phyloP scores from a whole-genome alignment of 148 eudicot genomes.

The Persicaria tinctoria region DNA sequence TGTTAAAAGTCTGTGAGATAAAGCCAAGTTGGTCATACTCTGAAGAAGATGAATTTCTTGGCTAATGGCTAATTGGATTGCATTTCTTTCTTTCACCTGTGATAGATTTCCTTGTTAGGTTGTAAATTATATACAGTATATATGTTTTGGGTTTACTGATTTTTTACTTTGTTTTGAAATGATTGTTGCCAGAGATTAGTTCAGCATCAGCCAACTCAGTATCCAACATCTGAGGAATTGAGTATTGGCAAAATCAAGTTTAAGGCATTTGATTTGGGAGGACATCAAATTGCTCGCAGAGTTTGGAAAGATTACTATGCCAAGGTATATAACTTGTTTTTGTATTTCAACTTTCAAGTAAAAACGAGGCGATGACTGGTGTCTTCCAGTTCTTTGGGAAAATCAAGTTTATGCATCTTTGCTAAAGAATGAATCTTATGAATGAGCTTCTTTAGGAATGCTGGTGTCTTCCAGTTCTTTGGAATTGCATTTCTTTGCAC shows the following conservation, averaged over 20 bases:
- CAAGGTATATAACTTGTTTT: slow-evolving; percentile 31
- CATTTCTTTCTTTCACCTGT: background rate
- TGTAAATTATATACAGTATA: background rate
- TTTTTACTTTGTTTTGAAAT: background rate
- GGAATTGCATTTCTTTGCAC: background rate
- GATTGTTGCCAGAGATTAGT: slow-evolving; percentile 48
- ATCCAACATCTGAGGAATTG: slow-evolving; percentile 72
- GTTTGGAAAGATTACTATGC: slow-evolving; percentile 93
- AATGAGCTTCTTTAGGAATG: background rate
- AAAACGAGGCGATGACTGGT: background rate
- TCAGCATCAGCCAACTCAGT: slow-evolving; percentile 76
- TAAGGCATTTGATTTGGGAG: slow-evolving; percentile 79
- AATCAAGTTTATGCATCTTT: background rate
- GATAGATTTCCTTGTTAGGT: background rate
- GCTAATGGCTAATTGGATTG: background rate
- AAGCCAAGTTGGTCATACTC: background rate
- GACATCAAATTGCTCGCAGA: slow-evolving; percentile 74
- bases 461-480: background rate
- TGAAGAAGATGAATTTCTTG: background rate
- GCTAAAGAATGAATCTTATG: background rate
- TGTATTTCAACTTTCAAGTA: background rate
- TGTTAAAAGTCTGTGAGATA: background rate
- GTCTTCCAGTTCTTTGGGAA: too few relatives aligned
- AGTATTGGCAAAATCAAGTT: slow-evolving; percentile 79
- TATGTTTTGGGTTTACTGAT: background rate